phyloP scores from a whole-genome alignment of 352 stramenopile species.

The Globisporangium alternatum region DNA sequence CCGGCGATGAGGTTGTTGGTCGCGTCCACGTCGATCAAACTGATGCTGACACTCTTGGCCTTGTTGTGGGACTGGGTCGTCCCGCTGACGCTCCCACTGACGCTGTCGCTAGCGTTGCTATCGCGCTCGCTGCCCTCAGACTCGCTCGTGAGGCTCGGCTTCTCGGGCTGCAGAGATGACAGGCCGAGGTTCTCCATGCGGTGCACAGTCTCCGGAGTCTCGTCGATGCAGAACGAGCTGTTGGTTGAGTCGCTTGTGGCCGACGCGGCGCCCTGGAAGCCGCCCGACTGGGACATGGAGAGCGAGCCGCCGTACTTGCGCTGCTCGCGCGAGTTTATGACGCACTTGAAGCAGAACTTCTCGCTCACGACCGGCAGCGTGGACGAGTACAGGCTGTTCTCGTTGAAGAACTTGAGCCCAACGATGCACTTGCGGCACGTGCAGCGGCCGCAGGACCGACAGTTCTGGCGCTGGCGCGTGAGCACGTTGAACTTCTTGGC shows the following conservation, averaged over 20 bases:
- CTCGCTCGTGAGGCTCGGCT: background rate
- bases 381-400: conserved; percentile 9
- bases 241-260: conserved; percentile 8
- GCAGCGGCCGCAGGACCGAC: conserved; percentile 18
- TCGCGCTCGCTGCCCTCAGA: background rate
- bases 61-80: background rate
- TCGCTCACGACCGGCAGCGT: conserved; percentile 10
- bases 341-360: conserved; percentile 24
- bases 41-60: background rate
- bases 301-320: background rate
- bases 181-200: background rate
- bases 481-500: conserved; percentile 29
- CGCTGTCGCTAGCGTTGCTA: background rate
- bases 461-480: conserved; percentile 14
- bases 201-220: conserved; percentile 2
- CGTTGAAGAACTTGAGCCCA: conserved; percentile 20
- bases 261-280: background rate
- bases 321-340: conserved; percentile 19
- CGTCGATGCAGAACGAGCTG: conserved; percentile 3
- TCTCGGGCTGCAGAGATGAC: too few relatives aligned
- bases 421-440: conserved; percentile 24
- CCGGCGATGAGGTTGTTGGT: background rate
- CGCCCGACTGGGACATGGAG: background rate
- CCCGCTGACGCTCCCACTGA: too few relatives aligned
- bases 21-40: background rate